These are phyloP conservation scores for Nepenthes gracilis DNA, from an alignment of 148 eudicot genomes.

Conservation along the genomic window DNA sequence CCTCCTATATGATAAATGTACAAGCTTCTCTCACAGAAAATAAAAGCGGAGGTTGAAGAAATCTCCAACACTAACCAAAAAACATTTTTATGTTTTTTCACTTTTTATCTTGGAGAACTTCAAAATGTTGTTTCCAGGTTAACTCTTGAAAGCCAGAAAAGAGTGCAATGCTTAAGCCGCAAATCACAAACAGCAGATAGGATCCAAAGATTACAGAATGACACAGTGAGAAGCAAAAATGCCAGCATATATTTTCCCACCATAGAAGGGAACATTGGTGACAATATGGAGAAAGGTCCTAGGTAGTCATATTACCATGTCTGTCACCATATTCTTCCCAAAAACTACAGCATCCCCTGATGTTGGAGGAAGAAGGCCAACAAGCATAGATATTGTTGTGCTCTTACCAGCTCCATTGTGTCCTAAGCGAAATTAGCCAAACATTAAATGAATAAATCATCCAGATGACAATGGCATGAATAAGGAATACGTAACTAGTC, in stretches of 20 bases:
- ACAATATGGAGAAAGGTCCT: background rate
- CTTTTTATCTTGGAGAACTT: no score
- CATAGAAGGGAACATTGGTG: background rate
- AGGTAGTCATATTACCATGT: slow-evolving; percentile 48
- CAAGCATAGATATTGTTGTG: slow-evolving; percentile 98
- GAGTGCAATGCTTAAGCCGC: no score
- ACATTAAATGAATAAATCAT: background rate
- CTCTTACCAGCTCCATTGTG: slow-evolving; percentile 99
- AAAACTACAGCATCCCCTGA: slow-evolving; percentile 93
- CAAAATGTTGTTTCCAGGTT: no score
- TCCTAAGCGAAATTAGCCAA: slow-evolving; percentile 24
- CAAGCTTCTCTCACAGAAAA: no score
- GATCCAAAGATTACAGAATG: no score
- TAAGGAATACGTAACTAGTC: background rate
- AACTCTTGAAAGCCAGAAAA: no score
- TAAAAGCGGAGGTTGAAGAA: no score
- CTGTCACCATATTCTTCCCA: slow-evolving; percentile 76
- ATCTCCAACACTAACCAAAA: no score
- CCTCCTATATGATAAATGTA: no score
- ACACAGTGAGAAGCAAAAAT: background rate
- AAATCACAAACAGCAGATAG: no score
- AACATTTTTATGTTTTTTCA: no score
- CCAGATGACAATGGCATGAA: background rate
- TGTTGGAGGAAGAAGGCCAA: slow-evolving; percentile 85
- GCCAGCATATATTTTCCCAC: background rate